A percentile compares a stretch with the other conserved stretches of the same genome.
Conservation (phyloP, 2,329 filamentous ascomycete species). For the Ambrosiella beaveri region DNA sequence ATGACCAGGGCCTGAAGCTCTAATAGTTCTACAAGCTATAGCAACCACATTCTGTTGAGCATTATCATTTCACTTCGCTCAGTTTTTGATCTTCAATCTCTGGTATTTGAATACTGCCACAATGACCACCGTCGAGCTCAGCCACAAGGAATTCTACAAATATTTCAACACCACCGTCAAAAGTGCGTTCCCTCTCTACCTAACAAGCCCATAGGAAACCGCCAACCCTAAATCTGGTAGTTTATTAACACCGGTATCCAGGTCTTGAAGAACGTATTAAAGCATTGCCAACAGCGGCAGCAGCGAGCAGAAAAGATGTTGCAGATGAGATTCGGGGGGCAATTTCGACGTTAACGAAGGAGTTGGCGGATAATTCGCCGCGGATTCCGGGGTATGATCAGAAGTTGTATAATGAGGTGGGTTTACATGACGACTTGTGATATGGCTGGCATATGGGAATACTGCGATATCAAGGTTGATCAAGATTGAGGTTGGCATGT, state of each 20-base stretch:
- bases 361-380: constrained; percentile 68
- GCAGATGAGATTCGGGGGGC: constrained; percentile 63
- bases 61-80: too few relatives aligned
- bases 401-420: constrained; percentile 63
- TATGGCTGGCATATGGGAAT: not conserved
- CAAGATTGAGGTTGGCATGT: not conserved
- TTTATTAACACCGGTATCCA: constrained; percentile 20
- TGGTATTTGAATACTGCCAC: not conserved
- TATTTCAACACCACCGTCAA: constrained; percentile 64
- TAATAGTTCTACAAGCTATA: too few relatives aligned
- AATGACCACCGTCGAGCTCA: constrained; percentile 22
- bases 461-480: not conserved
- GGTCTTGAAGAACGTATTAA: constrained; percentile 49
- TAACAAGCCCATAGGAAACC: not conserved
- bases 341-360: constrained; percentile 64
- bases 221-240: not conserved
- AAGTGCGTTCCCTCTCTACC: constrained; percentile 30
- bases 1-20: too few relatives aligned
- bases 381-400: constrained; percentile 82
- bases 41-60: too few relatives aligned
- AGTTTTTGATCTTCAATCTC: too few relatives aligned
- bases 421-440: not conserved
- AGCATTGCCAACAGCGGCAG: not conserved
- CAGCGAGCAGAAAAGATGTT: constrained; percentile 42
- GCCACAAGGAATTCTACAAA: constrained; percentile 68